Base-by-base conservation (phyloP, 768 basidiomycete genomes). In the Boletus rubescentipes region DNA sequence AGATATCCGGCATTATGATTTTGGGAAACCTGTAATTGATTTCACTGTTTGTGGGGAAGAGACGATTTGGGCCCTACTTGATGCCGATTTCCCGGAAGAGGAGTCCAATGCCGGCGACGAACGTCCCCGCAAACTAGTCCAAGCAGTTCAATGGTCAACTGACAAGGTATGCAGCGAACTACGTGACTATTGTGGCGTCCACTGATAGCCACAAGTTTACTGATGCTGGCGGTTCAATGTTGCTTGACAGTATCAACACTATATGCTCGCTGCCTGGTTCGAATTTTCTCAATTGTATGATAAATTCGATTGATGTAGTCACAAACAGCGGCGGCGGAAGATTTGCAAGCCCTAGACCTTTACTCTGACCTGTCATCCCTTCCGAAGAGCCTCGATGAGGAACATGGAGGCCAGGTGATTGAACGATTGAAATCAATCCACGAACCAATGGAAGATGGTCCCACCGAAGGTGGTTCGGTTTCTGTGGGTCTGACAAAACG, bases 11-110 rank as follows among this genome's bases (percentile, higher is more conserved):
- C 61, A 72, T 21, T 67, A 82, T 26, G 79, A 86, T 62, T 77
- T 90, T 46, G 72, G 72, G 9, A 72, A 70, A 40, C 89, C 89
- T 14, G 72, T 91, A 5, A 65, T 87, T 36, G 81, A 86, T 58
- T 87, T 89, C 58, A 70, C 70, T 0, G 55, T 80, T 15, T 61
- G 64, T 26, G 63, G 62, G 15, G 71, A 75, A 29, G 73, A 70
- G 5, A 53, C 51, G 10, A 60, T 86, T 23, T 78, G 78, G 73
- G 77, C 80, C 6, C 68, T 74, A 11, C 58, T 85, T n/a, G 84
- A 87, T 62, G 67, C 69, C 5, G 67, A 73, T 51, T 79, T 80
- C 73, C 36, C 38, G 3, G 53, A n/a, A n/a, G n/a, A 51, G 9
- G 55, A 50, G 23, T 58, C 53, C 12, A 26, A 60, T 26, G 10